These are phyloP conservation scores for Geotrichum klebahnii DNA, from an alignment of 1,139 yeast species.

Conservation along the genomic window DNA sequence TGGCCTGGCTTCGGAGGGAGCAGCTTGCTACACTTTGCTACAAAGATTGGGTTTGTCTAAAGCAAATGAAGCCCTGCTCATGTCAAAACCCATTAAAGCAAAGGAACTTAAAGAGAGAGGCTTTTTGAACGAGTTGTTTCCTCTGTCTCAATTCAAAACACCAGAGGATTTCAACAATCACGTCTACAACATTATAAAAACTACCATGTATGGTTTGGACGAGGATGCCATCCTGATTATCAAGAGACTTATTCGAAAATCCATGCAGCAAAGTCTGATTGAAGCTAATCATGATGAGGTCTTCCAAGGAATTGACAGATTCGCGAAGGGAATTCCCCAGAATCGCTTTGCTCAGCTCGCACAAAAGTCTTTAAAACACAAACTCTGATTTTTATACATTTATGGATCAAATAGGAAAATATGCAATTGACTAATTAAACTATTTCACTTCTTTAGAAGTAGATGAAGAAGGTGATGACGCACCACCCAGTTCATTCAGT, in stretches of 20 bases:
- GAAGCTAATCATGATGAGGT: slow-evolving; percentile 64
- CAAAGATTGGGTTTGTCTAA: slow-evolving; percentile 68
- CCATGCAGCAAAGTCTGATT: slow-evolving; percentile 40
- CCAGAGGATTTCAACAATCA: slow-evolving; percentile 62
- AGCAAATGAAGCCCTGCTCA: slow-evolving; percentile 69
- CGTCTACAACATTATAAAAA: slow-evolving; percentile 45
- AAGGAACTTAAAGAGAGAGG: slow-evolving; percentile 57
- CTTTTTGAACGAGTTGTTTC: slow-evolving; percentile 56
- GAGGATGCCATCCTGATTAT: slow-evolving; percentile 58
- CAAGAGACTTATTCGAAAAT: slow-evolving; percentile 51
- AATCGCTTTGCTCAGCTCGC: slow-evolving; percentile 57
- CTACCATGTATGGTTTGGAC: slow-evolving; percentile 44
- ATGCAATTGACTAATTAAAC: neutral
- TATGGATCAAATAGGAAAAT: neutral
- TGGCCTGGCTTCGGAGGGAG: slow-evolving; percentile 84
- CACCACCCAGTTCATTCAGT: slow-evolving; percentile 21
- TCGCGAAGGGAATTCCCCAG: slow-evolving; percentile 75
- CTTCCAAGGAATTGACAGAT: slow-evolving; percentile 61
- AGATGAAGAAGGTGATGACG: neutral
- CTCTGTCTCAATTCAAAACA: slow-evolving; percentile 44
- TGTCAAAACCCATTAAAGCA: slow-evolving; percentile 63
- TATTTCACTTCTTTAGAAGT: neutral
- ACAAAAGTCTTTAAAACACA: slow-evolving; percentile 56
- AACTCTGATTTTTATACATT: slow-evolving; percentile 41
- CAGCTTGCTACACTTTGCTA: slow-evolving; percentile 63